Evolutionary conservation across 441 rosid species (phyloP).

Genomic region (Syzygium syzygioides): DNA sequence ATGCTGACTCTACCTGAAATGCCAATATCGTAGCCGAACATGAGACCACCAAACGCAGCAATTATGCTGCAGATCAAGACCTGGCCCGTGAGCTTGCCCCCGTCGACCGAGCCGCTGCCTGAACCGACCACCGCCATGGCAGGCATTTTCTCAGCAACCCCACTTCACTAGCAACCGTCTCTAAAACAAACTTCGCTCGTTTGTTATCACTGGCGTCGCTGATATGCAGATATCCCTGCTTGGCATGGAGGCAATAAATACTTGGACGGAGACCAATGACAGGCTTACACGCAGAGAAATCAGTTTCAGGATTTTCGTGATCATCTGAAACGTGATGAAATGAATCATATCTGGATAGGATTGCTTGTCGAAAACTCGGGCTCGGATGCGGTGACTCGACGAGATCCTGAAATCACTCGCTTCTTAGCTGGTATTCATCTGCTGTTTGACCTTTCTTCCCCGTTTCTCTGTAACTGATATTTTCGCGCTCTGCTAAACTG

Average conservation of each 20-base stretch:
- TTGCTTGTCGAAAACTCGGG: not conserved
- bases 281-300: not conserved
- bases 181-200: not conserved
- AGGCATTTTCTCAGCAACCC: conserved; percentile 15
- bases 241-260: not conserved
- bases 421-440: not conserved
- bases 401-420: not conserved
- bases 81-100: conserved; percentile 35
- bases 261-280: not conserved
- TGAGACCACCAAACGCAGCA: conserved; percentile 50
- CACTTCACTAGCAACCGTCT: not conserved
- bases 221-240: not conserved
- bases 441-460: not conserved
- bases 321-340: not conserved
- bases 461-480: not conserved
- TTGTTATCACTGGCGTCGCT: not conserved
- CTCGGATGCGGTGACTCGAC: not conserved
- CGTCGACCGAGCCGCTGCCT: conserved; percentile 12
- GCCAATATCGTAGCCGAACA: conserved; percentile 59
- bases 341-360: not conserved
- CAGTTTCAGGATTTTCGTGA: not conserved
- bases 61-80: conserved; percentile 33
- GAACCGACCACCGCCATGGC: conserved; percentile 15
- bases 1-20: conserved; percentile 27
- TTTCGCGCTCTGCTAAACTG: not conserved